Base-by-base conservation (phyloP, 176 grass and related monocot genomes). In the Triticum timopheevii region DNA sequence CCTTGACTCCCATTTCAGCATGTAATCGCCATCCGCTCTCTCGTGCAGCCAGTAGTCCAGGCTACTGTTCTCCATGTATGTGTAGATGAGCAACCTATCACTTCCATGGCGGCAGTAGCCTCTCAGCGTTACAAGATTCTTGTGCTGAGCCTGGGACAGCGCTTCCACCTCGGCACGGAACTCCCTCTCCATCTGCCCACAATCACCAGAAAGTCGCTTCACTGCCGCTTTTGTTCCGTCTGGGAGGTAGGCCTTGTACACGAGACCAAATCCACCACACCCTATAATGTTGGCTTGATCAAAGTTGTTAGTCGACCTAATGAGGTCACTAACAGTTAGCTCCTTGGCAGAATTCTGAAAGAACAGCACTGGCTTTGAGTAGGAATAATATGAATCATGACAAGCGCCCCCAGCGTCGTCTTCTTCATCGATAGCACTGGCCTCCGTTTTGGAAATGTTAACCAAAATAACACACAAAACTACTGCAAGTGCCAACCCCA, bases 31-130 rank as follows among this genome's bases (percentile, higher is more conserved):
- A 62, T 95, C 93, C 15, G 80, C 59, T 64, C 84, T 89, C 83
- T 95, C 96, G 25, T 98, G 96, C 69, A 98, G 86, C 96, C 96
- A 98, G 80, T 98, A 98, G 75, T 98, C 96, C 34, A 98, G 87
- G 77, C 95, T 98, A 23, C 91, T 90, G 40, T 98, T 98, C 69
- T 98, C 95, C 95, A 98, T 98, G 39, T 94, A 98, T 31, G 93
- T 89, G 69, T 98, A 98, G 28, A 98, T 98, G 31, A 98, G 72
- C 84, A 98, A 83, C 81, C 96, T 88, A 82, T 98, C 96, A 2
- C 88, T 90, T 50, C 93, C 96, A 54, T 90, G 91, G 81, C 85
- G 91, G 90, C 96, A 98, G 85, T 95, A 98, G 7, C 93, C 93
- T 77, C 84, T 98, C 49, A 98, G 93, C 10, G 92, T 86, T 19